Percentiles rank a stretch among this genome's conserved stretches.
Conservation (phyloP, 805 yeast species). For the Tetrapisispora pingtungensis region DNA sequence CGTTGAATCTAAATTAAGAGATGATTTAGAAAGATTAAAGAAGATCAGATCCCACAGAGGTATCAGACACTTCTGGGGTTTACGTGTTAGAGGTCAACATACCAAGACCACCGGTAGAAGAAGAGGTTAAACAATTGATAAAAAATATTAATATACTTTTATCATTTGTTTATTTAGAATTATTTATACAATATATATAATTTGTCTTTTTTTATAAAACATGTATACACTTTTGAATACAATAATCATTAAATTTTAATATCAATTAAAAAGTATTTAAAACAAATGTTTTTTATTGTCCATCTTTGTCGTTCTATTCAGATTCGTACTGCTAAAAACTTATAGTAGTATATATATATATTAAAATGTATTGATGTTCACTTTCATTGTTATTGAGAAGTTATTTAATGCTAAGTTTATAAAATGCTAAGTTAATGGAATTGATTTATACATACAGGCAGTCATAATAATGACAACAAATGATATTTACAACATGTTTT, state of each 20-base stretch:
- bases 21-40: constrained; percentile 99
- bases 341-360: too few species aligned
- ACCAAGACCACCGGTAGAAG: constrained; percentile 99
- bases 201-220: constrained; percentile 1
- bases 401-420: background rate
- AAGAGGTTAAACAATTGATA: constrained; percentile 28
- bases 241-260: constrained; percentile 4
- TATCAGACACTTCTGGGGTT: constrained; percentile 99
- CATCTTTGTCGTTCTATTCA: too few species aligned
- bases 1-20: constrained; percentile 99
- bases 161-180: background rate
- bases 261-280: too few species aligned
- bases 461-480: background rate
- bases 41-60: constrained; percentile 99
- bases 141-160: background rate
- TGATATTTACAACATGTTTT: constrained; percentile 8
- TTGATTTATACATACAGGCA: background rate
- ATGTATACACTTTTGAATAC: constrained; percentile 5
- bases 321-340: too few species aligned
- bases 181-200: background rate
- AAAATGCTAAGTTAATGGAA: background rate
- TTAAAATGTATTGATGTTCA: too few species aligned
- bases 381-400: background rate
- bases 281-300: too few species aligned
- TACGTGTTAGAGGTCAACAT: constrained; percentile 99